Evolutionary conservation across 495 filamentous ascomycete genomes (phyloP), one percentile per base, ranked within the genome.

Genomic region (Aspergillus nidulans): DNA sequence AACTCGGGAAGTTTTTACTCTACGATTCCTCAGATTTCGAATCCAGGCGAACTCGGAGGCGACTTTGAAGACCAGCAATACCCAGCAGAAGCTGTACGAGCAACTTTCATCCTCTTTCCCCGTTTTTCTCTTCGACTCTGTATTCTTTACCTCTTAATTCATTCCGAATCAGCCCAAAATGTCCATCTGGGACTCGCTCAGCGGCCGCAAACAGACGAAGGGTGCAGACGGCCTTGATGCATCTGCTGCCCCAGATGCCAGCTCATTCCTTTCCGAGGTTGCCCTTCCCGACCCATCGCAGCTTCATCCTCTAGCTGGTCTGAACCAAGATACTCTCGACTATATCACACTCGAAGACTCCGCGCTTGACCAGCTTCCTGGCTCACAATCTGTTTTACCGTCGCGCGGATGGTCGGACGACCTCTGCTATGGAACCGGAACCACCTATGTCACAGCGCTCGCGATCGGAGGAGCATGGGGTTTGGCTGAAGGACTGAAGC

Each of bases 401-500:
- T 96, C 91, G 24, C 86, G 95, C 67, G 94, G 94, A 61, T 98
- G 95, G 85, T 94, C 89, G 47, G 94, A 98, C 68, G 94, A 98
- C 70, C 84, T 98, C 46, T 97, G 94, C 73, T 98, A 98, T 67
- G 95, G 95, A 63, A 91, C 92, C 21, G 94, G 94, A 52, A 85
- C 92, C 32, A 95, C 90, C 59, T 98, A 98, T 71, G 81, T 98
- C 48, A 76, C 85, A 10, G 94, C 86, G 1, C 76, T 98, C 58
- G 81, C 89, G n/a, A 49, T 95, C 38, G 94, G 94, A 63, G 94
- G 94, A 52, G 83, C 81, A 48, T 97, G 92, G 91, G 94, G 94
- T 40, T 68, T 97, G 53, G 83, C 85, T 26, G 94, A 98, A 72
- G 94, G 94, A 4, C 67, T 97, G 51, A 81, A 81, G 60, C 85